These are phyloP conservation scores for Cryptomeria japonica DNA, from an alignment of 75 land plant species.

Conservation along the genomic window DNA sequence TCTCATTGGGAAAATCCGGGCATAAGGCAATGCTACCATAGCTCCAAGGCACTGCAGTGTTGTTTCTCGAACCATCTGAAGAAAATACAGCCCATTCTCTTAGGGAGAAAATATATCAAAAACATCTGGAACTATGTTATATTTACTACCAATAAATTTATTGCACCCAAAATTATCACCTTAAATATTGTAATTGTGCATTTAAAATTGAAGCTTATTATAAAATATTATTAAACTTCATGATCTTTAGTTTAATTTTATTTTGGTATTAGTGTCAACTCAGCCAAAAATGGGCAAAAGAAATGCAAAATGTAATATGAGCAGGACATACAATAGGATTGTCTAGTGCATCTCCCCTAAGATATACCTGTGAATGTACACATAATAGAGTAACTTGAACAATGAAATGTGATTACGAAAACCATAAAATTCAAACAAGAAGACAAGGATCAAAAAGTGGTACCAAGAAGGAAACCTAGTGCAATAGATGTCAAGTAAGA, in stretches of 20 bases:
- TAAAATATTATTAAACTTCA: background rate
- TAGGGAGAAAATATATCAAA: background rate
- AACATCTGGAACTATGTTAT: background rate
- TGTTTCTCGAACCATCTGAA: slow-evolving; percentile 80
- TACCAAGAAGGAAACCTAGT: background rate
- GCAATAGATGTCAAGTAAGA: background rate
- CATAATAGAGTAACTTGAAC: background rate
- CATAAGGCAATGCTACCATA: slow-evolving; percentile 59
- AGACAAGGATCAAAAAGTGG: background rate
- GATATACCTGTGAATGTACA: background rate
- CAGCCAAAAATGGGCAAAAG: background rate
- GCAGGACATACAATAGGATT: background rate
- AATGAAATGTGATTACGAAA: background rate
- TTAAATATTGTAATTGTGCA: background rate
- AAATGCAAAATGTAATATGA: background rate
- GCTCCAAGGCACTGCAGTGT: slow-evolving; percentile 87
- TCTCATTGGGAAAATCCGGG: slow-evolving; percentile 73
- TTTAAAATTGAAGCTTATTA: background rate
- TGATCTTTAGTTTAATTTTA: background rate
- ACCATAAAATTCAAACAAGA: background rate
- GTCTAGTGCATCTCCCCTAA: background rate
- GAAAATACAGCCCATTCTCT: background rate
- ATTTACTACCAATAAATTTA: background rate
- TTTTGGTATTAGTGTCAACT: background rate
- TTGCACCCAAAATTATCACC: background rate